Conservation (phyloP, 352 stramenopile genomes). For the Achlya hypogyna region DNA sequence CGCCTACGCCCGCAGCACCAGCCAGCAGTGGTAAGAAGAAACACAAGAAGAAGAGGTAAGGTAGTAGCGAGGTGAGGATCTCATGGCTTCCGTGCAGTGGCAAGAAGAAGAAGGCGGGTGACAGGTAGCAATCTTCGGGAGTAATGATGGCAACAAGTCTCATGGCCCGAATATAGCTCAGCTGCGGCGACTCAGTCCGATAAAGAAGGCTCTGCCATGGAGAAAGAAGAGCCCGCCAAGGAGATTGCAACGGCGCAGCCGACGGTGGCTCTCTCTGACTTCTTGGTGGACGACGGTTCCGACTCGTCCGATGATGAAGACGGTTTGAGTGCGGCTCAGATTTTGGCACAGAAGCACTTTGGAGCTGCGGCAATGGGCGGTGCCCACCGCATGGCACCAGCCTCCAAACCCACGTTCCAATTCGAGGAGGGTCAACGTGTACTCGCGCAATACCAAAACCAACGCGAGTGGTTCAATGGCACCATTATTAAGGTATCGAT, state of each 20-base stretch:
- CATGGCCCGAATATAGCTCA: background rate
- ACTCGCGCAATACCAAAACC: slow-evolving; percentile 47
- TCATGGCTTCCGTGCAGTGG: background rate
- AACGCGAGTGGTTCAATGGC: slow-evolving; percentile 51
- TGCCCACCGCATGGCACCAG: slow-evolving; percentile 16
- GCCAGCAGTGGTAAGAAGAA: slow-evolving; percentile 30
- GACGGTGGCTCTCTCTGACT: too few relatives aligned
- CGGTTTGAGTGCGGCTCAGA: slow-evolving; percentile 44
- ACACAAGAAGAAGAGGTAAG: slow-evolving; percentile 35
- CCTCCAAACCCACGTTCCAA: slow-evolving; percentile 22
- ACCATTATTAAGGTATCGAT: slow-evolving; percentile 42
- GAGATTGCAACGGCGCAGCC: background rate
- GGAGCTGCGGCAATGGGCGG: slow-evolving; percentile 45
- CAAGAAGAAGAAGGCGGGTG: slow-evolving; percentile 27
- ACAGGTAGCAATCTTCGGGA: background rate
- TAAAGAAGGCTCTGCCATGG: background rate
- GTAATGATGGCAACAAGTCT: background rate
- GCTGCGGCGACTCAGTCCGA: background rate
- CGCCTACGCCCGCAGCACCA: background rate
- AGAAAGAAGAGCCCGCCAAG: background rate
- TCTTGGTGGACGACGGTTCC: slow-evolving; percentile 24
- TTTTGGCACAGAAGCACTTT: slow-evolving; percentile 54
- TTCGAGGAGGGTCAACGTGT: slow-evolving; percentile 42
- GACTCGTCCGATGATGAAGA: slow-evolving; percentile 49
- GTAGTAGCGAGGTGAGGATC: background rate